Conservation (phyloP, 305 asterid species). For the Plantago coronopus region DNA sequence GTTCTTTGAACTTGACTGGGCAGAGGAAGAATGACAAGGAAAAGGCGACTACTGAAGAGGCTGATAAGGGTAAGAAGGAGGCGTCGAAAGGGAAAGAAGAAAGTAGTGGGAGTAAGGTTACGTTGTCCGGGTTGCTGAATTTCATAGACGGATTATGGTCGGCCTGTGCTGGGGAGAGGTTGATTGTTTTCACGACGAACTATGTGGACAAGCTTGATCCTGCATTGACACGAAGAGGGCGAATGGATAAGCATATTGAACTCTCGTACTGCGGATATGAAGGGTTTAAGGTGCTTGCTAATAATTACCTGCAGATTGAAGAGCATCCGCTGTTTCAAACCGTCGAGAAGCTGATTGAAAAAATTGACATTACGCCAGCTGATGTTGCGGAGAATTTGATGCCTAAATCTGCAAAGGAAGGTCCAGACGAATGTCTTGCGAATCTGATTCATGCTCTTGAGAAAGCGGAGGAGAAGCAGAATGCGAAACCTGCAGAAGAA, state of each 20-base stretch:
- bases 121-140: slow-evolving; percentile 58
- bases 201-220: slow-evolving; percentile 54
- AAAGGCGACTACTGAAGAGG: slow-evolving; percentile 28
- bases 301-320: slow-evolving; percentile 46
- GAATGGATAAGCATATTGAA: slow-evolving; percentile 63
- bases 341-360: slow-evolving; percentile 34
- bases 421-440: slow-evolving; percentile 9
- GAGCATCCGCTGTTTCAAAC: slow-evolving; percentile 32
- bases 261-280: slow-evolving; percentile 51
- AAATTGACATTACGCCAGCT: slow-evolving; percentile 51
- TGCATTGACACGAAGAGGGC: slow-evolving; percentile 53
- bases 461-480: slow-evolving; percentile 1
- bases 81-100: slow-evolving; percentile 30
- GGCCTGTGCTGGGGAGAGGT: slow-evolving; percentile 49
- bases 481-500: slow-evolving; percentile 1
- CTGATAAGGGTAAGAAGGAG: slow-evolving; percentile 8
- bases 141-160: slow-evolving; percentile 62
- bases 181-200: slow-evolving; percentile 55
- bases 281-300: slow-evolving; percentile 53
- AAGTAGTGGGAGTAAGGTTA: slow-evolving; percentile 38
- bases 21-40: slow-evolving; percentile 36
- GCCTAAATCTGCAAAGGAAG: slow-evolving; percentile 43
- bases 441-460: slow-evolving; percentile 13
- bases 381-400: slow-evolving; percentile 57
- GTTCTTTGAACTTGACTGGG: slow-evolving; percentile 50